phyloP scores from a whole-genome alignment of 75 land plant species.

The Ceratopteris richardii region DNA sequence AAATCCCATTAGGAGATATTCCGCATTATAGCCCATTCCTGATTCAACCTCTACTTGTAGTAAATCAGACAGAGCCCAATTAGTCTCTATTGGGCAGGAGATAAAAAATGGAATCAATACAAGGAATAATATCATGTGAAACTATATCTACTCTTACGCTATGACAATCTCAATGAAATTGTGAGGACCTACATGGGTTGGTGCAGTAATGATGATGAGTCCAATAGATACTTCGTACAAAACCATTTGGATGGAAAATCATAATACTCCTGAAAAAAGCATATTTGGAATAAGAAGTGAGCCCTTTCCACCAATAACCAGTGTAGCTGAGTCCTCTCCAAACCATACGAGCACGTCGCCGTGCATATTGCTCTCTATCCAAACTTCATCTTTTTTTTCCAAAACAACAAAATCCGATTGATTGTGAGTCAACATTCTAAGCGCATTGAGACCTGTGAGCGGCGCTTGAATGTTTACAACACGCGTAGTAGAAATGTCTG shows the following conservation, averaged over 20 bases:
- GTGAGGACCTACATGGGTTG: slow-evolving; percentile 10
- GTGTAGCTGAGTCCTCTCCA: not conserved
- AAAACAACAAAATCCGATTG: too few species aligned
- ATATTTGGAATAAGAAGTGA: not conserved
- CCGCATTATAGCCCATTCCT: slow-evolving; percentile 8
- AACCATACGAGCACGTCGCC: slow-evolving; percentile 2
- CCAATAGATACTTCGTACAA: slow-evolving; percentile 12
- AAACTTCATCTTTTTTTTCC: not conserved
- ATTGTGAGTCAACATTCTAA: too few species aligned
- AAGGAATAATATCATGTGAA: slow-evolving; percentile 1
- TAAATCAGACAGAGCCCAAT: not conserved
- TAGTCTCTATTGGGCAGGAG: slow-evolving; percentile 1
- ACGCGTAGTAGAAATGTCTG: too few species aligned
- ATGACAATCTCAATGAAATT: slow-evolving; percentile 17
- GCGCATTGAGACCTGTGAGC: too few species aligned
- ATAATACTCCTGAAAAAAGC: slow-evolving; percentile 1
- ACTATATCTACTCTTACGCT: slow-evolving; percentile 11
- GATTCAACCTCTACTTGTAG: slow-evolving; percentile 13
- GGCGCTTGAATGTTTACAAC: too few species aligned
- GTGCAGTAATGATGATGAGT: slow-evolving; percentile 8
- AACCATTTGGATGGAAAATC: slow-evolving; percentile 3
- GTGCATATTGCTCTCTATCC: not conserved
- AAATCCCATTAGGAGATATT: slow-evolving; percentile 16
- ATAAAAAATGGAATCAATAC: slow-evolving; percentile 3
- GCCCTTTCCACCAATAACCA: not conserved